Conservation (phyloP, 2,329 filamentous ascomycete species). For the Teratosphaeria zuluensis region DNA sequence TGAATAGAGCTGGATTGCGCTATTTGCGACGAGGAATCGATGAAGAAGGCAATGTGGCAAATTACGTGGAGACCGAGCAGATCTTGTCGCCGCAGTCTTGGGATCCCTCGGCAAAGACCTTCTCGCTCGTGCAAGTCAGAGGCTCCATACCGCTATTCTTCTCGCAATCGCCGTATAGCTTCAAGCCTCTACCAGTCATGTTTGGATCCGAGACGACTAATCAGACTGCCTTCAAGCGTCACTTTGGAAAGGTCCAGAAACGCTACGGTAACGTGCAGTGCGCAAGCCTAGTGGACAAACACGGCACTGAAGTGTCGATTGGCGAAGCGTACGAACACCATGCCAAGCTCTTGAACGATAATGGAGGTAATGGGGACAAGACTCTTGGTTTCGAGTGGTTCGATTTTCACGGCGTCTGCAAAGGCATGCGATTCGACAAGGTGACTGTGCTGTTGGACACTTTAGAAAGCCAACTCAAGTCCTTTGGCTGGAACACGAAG, state of each 20-base stretch:
- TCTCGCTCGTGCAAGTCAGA: constrained; percentile 78
- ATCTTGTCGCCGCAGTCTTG: constrained; percentile 66
- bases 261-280: constrained; percentile 70
- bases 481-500: constrained; percentile 60
- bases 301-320: constrained; percentile 69
- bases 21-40: constrained; percentile 87
- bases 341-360: constrained; percentile 56
- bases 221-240: constrained; percentile 63
- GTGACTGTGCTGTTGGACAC: constrained; percentile 68
- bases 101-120: constrained; percentile 51
- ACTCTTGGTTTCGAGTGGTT: constrained; percentile 82
- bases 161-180: constrained; percentile 84
- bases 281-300: constrained; percentile 80
- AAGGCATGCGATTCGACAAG: constrained; percentile 97
- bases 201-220: constrained; percentile 76
- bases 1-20: constrained; percentile 74
- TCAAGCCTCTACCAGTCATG: constrained; percentile 75
- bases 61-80: constrained; percentile 91
- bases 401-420: constrained; percentile 85
- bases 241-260: constrained; percentile 61
- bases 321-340: constrained; percentile 68
- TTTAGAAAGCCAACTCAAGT: constrained; percentile 57
- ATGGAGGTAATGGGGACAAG: constrained; percentile 42
- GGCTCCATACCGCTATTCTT: constrained; percentile 94
- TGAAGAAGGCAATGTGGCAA: constrained; percentile 79